A percentile compares a stretch with the other conserved stretches of the same genome.
These are phyloP conservation scores for Berberis thunbergii DNA, from an alignment of 164 flowering plant species.

Conservation along the genomic window DNA sequence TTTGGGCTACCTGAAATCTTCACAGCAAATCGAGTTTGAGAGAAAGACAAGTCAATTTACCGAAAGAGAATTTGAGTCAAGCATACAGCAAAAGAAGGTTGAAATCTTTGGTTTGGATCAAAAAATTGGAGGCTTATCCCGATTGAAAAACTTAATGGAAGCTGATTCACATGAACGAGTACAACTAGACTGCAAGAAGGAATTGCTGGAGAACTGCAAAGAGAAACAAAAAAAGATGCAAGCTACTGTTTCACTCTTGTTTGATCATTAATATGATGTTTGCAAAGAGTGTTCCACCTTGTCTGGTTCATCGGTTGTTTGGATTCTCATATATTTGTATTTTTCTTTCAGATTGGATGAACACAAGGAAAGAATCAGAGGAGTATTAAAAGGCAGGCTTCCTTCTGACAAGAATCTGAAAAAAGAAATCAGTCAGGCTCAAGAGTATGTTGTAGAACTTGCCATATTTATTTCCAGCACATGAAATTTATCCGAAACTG, in stretches of 20 bases:
- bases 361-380: slow-evolving; percentile 57
- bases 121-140: slow-evolving; percentile 43
- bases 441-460: slow-evolving; percentile 29
- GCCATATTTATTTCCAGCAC: no score
- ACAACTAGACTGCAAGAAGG: slow-evolving; percentile 54
- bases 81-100: slow-evolving; percentile 34
- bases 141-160: slow-evolving; percentile 62
- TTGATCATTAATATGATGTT: slow-evolving; percentile 4
- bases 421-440: slow-evolving; percentile 55
- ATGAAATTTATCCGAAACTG: no score
- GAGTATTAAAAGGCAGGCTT: slow-evolving; percentile 82
- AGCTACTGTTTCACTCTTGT: slow-evolving; percentile 16
- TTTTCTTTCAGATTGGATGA: slow-evolving; percentile 68
- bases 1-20: slow-evolving; percentile 4
- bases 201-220: slow-evolving; percentile 56
- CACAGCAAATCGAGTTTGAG: slow-evolving; percentile 64
- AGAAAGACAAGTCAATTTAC: slow-evolving; percentile 55
- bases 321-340: slow-evolving; percentile 9
- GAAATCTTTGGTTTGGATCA: slow-evolving; percentile 46
- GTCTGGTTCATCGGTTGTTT: neutral
- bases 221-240: slow-evolving; percentile 72
- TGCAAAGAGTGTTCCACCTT: neutral
- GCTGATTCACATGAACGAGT: slow-evolving; percentile 77
- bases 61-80: slow-evolving; percentile 58
- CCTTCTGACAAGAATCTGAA: slow-evolving; percentile 85